Conservation (phyloP, 768 basidiomycete genomes). For the Pseudohyphozyma bogoriensis region DNA sequence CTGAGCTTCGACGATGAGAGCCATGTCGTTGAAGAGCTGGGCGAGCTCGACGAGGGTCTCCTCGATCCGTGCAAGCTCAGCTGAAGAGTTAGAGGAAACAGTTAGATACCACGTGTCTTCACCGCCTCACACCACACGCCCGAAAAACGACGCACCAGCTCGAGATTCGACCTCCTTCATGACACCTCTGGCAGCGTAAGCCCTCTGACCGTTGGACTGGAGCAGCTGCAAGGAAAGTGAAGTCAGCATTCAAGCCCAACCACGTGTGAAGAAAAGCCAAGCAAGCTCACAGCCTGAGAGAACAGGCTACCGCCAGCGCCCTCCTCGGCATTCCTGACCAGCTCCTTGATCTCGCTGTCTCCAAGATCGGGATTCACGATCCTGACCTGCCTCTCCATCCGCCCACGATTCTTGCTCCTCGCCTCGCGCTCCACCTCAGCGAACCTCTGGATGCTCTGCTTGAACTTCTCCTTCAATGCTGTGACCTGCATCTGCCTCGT, state of each 20-base stretch:
- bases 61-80: conserved; percentile 73
- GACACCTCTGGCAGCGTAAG: conserved; percentile 55
- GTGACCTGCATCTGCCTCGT: conserved; percentile 31
- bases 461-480: conserved; percentile 40
- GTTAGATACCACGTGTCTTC: too few species aligned
- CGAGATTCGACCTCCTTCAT: conserved; percentile 78
- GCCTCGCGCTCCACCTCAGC: conserved; percentile 41
- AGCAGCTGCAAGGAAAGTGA: too few species aligned
- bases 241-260: too few species aligned
- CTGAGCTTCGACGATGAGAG: conserved; percentile 63
- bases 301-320: conserved; percentile 16
- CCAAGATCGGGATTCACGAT: conserved; percentile 29
- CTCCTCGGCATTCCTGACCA: conserved; percentile 15
- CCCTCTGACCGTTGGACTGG: conserved; percentile 57
- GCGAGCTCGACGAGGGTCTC: conserved; percentile 71
- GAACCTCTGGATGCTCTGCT: conserved; percentile 39
- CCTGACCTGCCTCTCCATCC: conserved; percentile 42
- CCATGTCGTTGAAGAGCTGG: conserved; percentile 78
- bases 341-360: conserved; percentile 4
- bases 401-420: conserved; percentile 40
- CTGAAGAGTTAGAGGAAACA: too few species aligned
- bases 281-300: conserved; percentile 13
- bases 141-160: too few species aligned
- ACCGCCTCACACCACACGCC: too few species aligned
- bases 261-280: too few species aligned